phyloP scores from a whole-genome alignment of 2,329 filamentous ascomycete genomes.

The Alternaria metachromatica region DNA sequence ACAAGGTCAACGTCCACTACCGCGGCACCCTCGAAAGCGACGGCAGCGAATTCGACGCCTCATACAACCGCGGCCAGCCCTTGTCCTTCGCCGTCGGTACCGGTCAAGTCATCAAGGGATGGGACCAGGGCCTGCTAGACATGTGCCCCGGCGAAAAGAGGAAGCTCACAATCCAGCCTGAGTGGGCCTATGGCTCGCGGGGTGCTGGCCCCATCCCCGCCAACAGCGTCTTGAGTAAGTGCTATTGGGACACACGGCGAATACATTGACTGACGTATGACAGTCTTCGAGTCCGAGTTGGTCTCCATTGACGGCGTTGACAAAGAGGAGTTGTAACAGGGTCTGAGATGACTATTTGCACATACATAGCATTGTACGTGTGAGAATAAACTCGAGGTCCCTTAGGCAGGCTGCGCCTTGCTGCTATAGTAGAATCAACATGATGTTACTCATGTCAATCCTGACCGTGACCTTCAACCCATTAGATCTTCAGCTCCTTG shows the following conservation, averaged over 20 bases:
- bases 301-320: constrained; percentile 78
- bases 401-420: neutral
- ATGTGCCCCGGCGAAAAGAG: constrained; percentile 98
- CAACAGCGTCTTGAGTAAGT: constrained; percentile 76
- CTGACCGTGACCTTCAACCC: neutral
- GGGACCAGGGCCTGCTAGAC: constrained; percentile 88
- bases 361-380: neutral
- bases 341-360: neutral
- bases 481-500: neutral
- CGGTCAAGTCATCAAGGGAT: constrained; percentile 93
- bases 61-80: constrained; percentile 79
- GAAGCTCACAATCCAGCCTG: constrained; percentile 87
- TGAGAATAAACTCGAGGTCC: neutral
- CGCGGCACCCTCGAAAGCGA: constrained; percentile 74
- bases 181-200: constrained; percentile 81
- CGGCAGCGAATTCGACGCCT: constrained; percentile 62
- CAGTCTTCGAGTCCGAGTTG: constrained; percentile 91
- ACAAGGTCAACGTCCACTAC: constrained; percentile 84
- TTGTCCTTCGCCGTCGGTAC: constrained; percentile 80
- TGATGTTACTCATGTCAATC: neutral
- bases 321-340: constrained; percentile 45
- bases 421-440: neutral
- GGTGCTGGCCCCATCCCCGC: constrained; percentile 85
- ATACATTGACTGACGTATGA: constrained; percentile 21
- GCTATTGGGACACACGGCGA: neutral